Evolutionary conservation across 306 rosid genomes (phyloP).

Genomic region (Lathyrus aphaca): DNA sequence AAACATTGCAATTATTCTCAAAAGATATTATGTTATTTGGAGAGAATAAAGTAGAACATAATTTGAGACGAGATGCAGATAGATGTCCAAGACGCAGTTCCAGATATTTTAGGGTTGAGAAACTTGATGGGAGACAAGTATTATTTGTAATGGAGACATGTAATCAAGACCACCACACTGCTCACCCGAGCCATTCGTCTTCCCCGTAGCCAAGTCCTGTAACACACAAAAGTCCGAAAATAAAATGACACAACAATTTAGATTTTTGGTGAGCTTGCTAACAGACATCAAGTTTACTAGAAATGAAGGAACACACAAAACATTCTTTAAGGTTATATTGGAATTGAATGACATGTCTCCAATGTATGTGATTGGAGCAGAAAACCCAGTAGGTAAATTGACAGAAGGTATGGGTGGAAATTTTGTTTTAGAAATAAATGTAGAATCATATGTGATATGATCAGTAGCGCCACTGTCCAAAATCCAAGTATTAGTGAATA

Average conservation of each 20-base stretch:
- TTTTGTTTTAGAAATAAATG: not conserved
- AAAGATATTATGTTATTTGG: not conserved
- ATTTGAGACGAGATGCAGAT: conserved; percentile 1
- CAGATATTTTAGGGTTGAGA: not conserved
- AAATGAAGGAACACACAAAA: conserved; percentile 37
- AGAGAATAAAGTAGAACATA: not conserved
- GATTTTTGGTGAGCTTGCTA: conserved; percentile 11
- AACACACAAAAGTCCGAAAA: conserved; percentile 30
- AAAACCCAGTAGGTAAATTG: conserved; percentile 23
- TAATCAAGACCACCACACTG: conserved; percentile 2
- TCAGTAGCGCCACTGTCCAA: conserved; percentile 8
- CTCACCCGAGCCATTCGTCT: conserved; percentile 16
- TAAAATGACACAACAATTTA: conserved; percentile 19
- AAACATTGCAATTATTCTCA: conserved; percentile 16
- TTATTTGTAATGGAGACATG: not conserved
- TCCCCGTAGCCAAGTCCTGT: conserved; percentile 32
- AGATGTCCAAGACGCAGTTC: conserved; percentile 32
- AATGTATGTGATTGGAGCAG: conserved; percentile 18
- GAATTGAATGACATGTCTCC: not conserved
- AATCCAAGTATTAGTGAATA: conserved; percentile 12
- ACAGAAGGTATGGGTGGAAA: not conserved
- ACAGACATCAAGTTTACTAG: conserved; percentile 23
- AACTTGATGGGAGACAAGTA: conserved; percentile 10
- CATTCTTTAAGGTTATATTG: conserved; percentile 32
- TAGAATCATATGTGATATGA: conserved; percentile 20